A percentile compares a stretch with the other conserved stretches of the same genome.
These are phyloP conservation scores for Trematosphaeria pertusa DNA, from an alignment of 2,329 filamentous ascomycete genomes.

Conservation along the genomic window DNA sequence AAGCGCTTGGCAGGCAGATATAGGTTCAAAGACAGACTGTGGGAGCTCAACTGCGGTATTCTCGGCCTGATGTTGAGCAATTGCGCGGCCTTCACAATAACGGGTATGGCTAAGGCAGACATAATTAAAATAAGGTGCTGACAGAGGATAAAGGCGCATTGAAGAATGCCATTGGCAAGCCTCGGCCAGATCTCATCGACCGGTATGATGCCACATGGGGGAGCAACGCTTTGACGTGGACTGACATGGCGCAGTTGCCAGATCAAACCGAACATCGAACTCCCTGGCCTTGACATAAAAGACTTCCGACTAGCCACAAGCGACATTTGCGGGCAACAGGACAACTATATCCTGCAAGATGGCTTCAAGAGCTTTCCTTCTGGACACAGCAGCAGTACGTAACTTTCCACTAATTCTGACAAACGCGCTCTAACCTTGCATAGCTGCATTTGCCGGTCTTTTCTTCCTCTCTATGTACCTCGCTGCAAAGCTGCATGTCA, in stretches of 20 bases:
- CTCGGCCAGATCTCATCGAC: slow-evolving; percentile 65
- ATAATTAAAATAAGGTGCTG: slow-evolving; percentile 2
- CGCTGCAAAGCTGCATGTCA: slow-evolving; percentile 64
- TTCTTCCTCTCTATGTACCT: slow-evolving; percentile 67
- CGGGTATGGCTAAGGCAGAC: slow-evolving; percentile 49
- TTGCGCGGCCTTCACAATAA: slow-evolving; percentile 64
- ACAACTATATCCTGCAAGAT: slow-evolving; percentile 62
- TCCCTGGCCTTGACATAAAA: neutral
- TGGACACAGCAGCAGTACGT: slow-evolving; percentile 62
- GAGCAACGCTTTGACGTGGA: neutral
- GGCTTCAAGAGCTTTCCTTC: slow-evolving; percentile 67
- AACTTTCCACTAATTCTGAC: neutral
- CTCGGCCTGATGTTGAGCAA: slow-evolving; percentile 63
- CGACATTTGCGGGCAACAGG: slow-evolving; percentile 58
- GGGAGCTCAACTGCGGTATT: slow-evolving; percentile 68
- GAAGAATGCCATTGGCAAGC: slow-evolving; percentile 67
- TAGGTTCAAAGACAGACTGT: slow-evolving; percentile 63
- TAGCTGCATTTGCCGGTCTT: slow-evolving; percentile 65
- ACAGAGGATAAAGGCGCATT: slow-evolving; percentile 49
- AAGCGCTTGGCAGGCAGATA: slow-evolving; percentile 54
- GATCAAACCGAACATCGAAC: slow-evolving; percentile 14
- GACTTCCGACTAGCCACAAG: slow-evolving; percentile 28
- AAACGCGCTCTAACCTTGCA: slow-evolving; percentile 19
- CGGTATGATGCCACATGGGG: slow-evolving; percentile 47
- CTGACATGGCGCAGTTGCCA: slow-evolving; percentile 29